These are phyloP conservation scores for Rhynchospora tenuis DNA, from an alignment of 176 grass and related monocot genomes.

Conservation along the genomic window DNA sequence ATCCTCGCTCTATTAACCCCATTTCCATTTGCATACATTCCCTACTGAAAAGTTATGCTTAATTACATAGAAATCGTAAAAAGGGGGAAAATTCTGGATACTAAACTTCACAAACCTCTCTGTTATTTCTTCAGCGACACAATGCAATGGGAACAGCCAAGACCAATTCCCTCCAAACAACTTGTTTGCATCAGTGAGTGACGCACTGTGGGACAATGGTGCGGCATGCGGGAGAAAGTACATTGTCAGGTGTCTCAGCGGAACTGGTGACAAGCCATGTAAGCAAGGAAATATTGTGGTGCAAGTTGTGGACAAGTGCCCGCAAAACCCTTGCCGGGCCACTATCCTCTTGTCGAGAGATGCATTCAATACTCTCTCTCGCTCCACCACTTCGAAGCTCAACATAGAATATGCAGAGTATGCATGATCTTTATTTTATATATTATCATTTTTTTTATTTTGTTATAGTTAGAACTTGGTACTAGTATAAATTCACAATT, in stretches of 20 bases:
- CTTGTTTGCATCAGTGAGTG: conserved; percentile 29
- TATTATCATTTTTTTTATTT: background rate
- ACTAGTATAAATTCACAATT: background rate
- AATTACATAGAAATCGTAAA: background rate
- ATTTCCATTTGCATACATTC: too few relatives aligned
- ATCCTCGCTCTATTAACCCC: too few relatives aligned
- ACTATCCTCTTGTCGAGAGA: conserved; percentile 27
- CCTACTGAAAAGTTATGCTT: background rate
- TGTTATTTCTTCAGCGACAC: background rate
- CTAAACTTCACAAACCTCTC: background rate
- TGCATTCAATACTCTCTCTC: conserved; percentile 25
- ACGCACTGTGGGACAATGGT: conserved; percentile 24
- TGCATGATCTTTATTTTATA: background rate
- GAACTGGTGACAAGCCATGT: conserved; percentile 6
- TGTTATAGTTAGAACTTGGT: background rate
- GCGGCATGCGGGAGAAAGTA: conserved; percentile 34
- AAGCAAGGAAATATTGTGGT: conserved; percentile 20
- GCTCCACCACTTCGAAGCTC: conserved; percentile 2
- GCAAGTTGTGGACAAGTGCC: conserved; percentile 25
- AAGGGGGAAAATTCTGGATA: background rate
- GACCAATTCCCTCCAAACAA: conserved; percentile 31
- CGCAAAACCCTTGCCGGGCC: conserved; percentile 10
- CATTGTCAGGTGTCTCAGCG: conserved; percentile 29
- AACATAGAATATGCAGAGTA: conserved; percentile 32
- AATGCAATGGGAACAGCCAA: conserved; percentile 24